Evolutionary conservation across 371 early-diverging fungal species (phyloP).

Genomic region (Rhizopus arrhizus): DNA sequence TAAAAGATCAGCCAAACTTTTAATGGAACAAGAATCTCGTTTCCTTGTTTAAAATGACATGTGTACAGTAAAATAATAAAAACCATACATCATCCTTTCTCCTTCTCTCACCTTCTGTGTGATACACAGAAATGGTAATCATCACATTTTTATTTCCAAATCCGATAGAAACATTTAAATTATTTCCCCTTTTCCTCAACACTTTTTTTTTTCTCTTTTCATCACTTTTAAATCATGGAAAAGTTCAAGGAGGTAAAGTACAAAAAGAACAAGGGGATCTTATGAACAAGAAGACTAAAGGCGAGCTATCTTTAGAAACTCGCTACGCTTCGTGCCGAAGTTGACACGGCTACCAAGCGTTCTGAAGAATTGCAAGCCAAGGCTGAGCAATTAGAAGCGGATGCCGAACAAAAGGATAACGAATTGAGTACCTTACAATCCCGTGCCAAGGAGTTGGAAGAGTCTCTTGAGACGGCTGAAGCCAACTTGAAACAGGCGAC

Average conservation of each 20-base stretch:
- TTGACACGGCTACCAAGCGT: constrained; percentile 65
- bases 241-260: not conserved
- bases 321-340: constrained; percentile 66
- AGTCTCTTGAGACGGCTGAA: constrained; percentile 68
- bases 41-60: constrained; percentile 33
- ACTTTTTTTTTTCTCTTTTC: constrained; percentile 1
- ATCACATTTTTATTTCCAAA: too few species aligned
- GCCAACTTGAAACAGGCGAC: constrained; percentile 63
- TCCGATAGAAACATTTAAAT: not conserved
- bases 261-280: not conserved
- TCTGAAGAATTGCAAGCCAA: constrained; percentile 67
- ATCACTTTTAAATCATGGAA: not conserved
- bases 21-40: constrained; percentile 48
- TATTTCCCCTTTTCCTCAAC: not conserved
- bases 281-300: too few species aligned
- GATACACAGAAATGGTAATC: too few species aligned
- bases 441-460: constrained; percentile 66
- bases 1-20: constrained; percentile 79
- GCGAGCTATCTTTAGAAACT: constrained; percentile 57
- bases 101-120: not conserved
- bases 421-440: constrained; percentile 63
- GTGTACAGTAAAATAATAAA: not conserved
- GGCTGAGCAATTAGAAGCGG: constrained; percentile 56
- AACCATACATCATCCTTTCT: too few species aligned
- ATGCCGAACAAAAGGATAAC: constrained; percentile 69